A percentile compares a stretch with the other conserved stretches of the same genome.
phyloP scores from a whole-genome alignment of 176 grass and related monocot species.

The Paspalum vaginatum region DNA sequence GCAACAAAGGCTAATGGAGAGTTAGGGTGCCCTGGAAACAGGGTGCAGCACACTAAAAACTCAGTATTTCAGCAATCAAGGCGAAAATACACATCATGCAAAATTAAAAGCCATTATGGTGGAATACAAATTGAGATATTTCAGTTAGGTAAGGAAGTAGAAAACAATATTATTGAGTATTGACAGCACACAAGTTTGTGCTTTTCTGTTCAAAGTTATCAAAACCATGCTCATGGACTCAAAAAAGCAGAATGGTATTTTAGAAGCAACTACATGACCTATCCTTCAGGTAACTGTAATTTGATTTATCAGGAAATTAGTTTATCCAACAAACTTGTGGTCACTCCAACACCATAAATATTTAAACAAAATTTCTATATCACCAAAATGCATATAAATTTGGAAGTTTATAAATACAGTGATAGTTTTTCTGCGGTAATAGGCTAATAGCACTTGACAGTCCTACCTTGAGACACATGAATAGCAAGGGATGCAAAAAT shows the following conservation, averaged over 20 bases:
- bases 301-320: background rate
- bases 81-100: background rate
- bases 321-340: background rate
- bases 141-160: background rate
- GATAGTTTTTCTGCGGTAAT: background rate
- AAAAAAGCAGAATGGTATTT: background rate
- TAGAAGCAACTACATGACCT: background rate
- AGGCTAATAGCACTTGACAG: background rate
- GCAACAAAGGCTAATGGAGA: background rate
- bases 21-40: background rate
- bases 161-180: background rate
- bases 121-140: background rate
- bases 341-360: background rate
- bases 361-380: background rate
- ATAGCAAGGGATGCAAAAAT: background rate
- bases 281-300: conserved; percentile 7
- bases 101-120: background rate
- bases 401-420: background rate
- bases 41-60: background rate
- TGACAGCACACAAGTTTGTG: background rate
- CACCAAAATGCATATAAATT: background rate
- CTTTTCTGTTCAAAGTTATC: conserved; percentile 8
- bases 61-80: background rate
- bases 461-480: background rate
- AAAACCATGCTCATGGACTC: background rate